These are phyloP conservation scores for Suillus tomentosus DNA, from an alignment of 768 basidiomycete species.

Conservation along the genomic window DNA sequence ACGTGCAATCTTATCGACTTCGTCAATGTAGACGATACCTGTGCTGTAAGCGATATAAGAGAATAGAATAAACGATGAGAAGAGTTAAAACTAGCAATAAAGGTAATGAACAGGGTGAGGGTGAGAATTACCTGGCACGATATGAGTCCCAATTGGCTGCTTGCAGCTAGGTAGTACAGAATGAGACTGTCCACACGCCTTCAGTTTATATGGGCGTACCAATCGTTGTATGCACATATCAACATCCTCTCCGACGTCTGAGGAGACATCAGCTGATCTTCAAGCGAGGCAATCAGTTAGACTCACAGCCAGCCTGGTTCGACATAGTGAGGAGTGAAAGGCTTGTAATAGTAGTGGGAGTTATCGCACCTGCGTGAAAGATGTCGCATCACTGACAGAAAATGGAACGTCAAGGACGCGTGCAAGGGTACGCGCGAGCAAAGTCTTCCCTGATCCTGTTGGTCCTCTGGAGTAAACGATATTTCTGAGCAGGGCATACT, in stretches of 20 bases:
- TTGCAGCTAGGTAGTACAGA: conserved; percentile 58
- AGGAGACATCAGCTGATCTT: conserved; percentile 13
- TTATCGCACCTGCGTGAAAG: conserved; percentile 78
- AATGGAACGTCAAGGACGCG: conserved; percentile 92
- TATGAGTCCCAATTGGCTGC: conserved; percentile 87
- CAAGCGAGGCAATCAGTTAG: not conserved
- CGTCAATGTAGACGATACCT: conserved; percentile 96
- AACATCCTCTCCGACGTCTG: conserved; percentile 96
- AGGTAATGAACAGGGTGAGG: conserved; percentile 10
- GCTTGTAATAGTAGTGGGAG: conserved; percentile 8
- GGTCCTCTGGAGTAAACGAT: conserved; percentile 57
- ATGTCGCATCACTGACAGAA: conserved; percentile 90
- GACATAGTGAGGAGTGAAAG: conserved; percentile 16
- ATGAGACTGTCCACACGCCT: conserved; percentile 10
- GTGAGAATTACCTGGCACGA: conserved; percentile 65
- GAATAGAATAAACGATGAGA: conserved; percentile 3
- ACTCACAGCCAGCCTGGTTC: conserved; percentile 70
- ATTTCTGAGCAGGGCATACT: conserved; percentile 13
- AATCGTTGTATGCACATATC: conserved; percentile 88
- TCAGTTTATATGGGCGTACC: conserved; percentile 35
- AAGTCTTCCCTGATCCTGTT: conserved; percentile 88
- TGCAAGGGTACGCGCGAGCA: conserved; percentile 90
- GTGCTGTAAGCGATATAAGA: conserved; percentile 47
- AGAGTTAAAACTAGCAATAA: not conserved
- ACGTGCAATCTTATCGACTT: conserved; percentile 90